Evolutionary conservation across 257 asterid species (phyloP), one percentile per base, ranked within the genome.

Genomic region (Solanum neorickii): DNA sequence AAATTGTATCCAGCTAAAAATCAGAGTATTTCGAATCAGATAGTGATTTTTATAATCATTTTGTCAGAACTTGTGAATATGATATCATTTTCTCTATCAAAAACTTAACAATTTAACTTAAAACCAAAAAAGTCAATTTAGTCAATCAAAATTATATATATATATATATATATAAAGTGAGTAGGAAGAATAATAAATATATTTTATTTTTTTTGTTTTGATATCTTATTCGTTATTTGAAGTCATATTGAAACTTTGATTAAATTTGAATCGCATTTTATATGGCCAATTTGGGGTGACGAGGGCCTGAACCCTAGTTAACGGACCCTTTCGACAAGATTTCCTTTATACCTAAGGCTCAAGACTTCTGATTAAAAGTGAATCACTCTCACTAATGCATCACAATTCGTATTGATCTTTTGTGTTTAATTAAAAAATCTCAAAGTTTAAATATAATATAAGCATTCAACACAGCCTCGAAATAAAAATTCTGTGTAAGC

Each of bases 351-450:
- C 0, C 1, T 5, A 37, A 5, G 7, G 1, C 39, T 37, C 7
- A 6, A 37, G 1, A 37, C 1, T 37, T 37, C 1, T 37, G 1
- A 37, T 37, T 5, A 37, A 37, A 6, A 6, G 39, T 37, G 7
- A 37, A 5, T 5, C 0, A 37, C 39, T 37, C 7, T 5, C 7
- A 37, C 7, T 1, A 37, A 37, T 37, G 1, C 7, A 37, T 1
- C 39, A 5, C 1, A 37, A 37, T 1, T 5, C 39, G 1, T 37
- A 5, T 37, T 37, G 39, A 37, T 37, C 0, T 52, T 52, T 52
- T 0, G 18, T 52, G 0, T 0, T 52, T 52, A 52, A 16, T 52
- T 0, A 0, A 52, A 0, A 52, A 1, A 52, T 52, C 0, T 52
- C 1, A 0, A 18, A 18, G 0, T 52, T 16, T 0, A 2, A 52